phyloP scores from a whole-genome alignment of 257 asterid species.

The Apocynum venetum region DNA sequence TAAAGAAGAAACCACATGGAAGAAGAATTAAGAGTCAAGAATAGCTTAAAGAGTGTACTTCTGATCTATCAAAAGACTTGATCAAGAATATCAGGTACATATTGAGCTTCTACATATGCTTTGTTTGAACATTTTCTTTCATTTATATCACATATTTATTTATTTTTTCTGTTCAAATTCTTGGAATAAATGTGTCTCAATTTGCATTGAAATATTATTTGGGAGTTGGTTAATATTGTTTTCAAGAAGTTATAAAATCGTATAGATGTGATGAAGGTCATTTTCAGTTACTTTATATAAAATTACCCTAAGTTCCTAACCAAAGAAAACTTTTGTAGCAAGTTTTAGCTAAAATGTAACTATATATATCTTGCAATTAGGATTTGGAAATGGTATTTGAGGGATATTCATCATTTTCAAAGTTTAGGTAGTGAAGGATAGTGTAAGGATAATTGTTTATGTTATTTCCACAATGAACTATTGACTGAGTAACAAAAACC shows the following conservation, averaged over 20 bases:
- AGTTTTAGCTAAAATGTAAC: not conserved
- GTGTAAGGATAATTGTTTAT: not conserved
- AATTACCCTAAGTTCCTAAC: not conserved
- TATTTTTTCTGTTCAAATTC: not conserved
- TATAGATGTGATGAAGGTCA: not conserved
- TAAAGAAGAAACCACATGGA: not conserved
- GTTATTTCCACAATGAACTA: too few relatives aligned
- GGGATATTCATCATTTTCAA: slow-evolving; percentile 6
- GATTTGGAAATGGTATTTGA: slow-evolving; percentile 3
- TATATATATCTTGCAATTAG: not conserved
- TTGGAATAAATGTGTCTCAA: not conserved
- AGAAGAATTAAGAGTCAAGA: not conserved
- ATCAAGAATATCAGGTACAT: not conserved
- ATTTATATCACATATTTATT: not conserved
- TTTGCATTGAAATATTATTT: not conserved
- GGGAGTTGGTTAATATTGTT: not conserved
- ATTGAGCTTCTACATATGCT: not conserved
- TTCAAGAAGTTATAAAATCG: not conserved
- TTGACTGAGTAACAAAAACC: too few relatives aligned
- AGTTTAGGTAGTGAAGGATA: slow-evolving; percentile 3
- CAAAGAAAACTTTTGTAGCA: not conserved
- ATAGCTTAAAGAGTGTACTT: not conserved
- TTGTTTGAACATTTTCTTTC: not conserved
- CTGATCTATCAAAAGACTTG: too few relatives aligned
- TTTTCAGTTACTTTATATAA: not conserved